Evolutionary conservation across 1,284 basidiomycete genomes (phyloP).

Genomic region (Heterobasidion annosum): DNA sequence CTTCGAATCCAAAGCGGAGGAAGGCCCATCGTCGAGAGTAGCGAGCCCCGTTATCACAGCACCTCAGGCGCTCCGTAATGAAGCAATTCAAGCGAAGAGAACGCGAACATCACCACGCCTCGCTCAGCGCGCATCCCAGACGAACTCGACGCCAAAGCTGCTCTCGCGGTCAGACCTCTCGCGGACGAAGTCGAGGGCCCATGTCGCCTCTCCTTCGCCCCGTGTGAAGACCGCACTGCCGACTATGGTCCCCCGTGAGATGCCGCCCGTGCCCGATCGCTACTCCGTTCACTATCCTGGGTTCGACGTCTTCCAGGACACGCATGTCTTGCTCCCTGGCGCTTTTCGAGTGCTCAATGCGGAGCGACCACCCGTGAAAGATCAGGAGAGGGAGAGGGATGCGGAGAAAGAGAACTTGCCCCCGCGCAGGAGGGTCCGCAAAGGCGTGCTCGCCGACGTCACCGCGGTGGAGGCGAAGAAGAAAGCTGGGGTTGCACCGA

Average conservation of each 20-base stretch:
- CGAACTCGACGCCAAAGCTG: neutral
- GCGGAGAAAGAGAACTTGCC: neutral
- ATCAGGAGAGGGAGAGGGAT: neutral
- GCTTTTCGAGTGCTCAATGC: neutral
- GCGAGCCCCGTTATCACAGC: neutral
- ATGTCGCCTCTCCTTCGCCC: neutral
- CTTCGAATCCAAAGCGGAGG: neutral
- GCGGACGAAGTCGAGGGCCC: neutral
- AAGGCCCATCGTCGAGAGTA: neutral
- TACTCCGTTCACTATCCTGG: slow-evolving; percentile 67
- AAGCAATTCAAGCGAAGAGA: neutral
- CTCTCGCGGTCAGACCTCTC: neutral
- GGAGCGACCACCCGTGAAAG: neutral
- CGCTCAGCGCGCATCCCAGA: neutral
- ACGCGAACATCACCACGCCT: neutral
- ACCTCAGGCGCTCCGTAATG: neutral
- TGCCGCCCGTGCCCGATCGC: slow-evolving; percentile 37
- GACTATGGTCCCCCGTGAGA: slow-evolving; percentile 27
- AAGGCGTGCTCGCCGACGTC: neutral
- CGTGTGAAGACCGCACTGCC: neutral
- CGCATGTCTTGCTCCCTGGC: slow-evolving; percentile 19
- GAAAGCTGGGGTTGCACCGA: neutral
- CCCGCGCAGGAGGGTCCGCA: neutral
- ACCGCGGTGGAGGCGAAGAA: neutral
- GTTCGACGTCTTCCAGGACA: slow-evolving; percentile 53